Base-by-base conservation (phyloP, 805 yeast genomes). In the Saturnispora gosingensis region DNA sequence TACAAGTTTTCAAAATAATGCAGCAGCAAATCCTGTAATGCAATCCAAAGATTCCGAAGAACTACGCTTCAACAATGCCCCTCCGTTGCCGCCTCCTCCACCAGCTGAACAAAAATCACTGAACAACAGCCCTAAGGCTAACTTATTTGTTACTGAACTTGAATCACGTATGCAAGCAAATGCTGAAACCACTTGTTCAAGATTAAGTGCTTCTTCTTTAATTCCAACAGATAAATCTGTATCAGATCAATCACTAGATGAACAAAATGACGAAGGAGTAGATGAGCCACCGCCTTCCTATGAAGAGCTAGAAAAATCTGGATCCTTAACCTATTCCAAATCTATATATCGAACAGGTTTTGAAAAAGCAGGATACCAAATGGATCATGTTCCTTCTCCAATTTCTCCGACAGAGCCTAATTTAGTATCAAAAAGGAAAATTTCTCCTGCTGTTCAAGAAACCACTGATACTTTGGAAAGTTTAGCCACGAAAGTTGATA, bases 261-360 rank as follows among this genome's bases (percentile, higher is more conserved):
- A 53, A 30, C 53, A 54, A 2, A 52, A 35, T 9, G 56, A 49
- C 4, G 46, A 49, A 0, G 56, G 46, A 1, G 58, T 53, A 9
- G 59, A 53, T 7, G 61, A 58, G 32, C 66, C 64, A 4, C 68
- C 69, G 3, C 68, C 68, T 5, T 63, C 67, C 1, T 65, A 64
- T 46, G 68, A 64, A 51, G 70, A 66, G 47, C 45, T 66, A 8
- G 70, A 66, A 49, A 61, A 64, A 39, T 61, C 67, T 0, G 69
- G 69, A n/a, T 56, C 59, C 15, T 52, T 66, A 43, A 64, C 67
- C 5, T 66, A 66, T 45, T 60, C 68, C 7, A 55, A 59, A 50
- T 66, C 70, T 4, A 67, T 67, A 48, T 67, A 67, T 52, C 55
- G 69, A 28, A 63, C 69, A 2, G 69, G 69, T 8, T 66, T 66